Base-by-base conservation (phyloP, 805 yeast species). In the Candida ulmi region DNA sequence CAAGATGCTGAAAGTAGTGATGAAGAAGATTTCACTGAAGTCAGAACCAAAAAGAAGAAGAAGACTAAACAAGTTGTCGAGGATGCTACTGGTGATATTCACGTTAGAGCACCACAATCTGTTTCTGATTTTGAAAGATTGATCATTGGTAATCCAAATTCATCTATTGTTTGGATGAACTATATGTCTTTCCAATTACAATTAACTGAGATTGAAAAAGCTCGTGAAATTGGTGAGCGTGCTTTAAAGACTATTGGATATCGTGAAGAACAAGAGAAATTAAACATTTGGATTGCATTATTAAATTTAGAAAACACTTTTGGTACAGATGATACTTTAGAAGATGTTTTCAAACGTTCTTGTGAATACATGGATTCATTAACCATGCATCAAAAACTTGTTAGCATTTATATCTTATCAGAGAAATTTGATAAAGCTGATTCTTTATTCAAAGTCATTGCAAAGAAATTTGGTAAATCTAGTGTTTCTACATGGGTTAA, bases 161-260 rank as follows among this genome's bases (percentile, higher is more conserved):
- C 96, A 3, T 91, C 99, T 1, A 76, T 90, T 27, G 64, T 88
- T 41, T 93, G 99, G 99, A 91, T 93, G 86, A 87, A 90, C 65
- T 93, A 85, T 65, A 93, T 93, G 96, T 90, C 98, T 4, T 93
- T 91, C 83, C 96, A 90, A 63, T 72, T 93, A 47, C 96, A 90
- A 62, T 71, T 91, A 46, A 85, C 96, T 68, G 99, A 93, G 62
- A 69, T 88, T 43, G 97, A 91, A 29, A 88, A 86, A 63, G 96
- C 97, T 9, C 79, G 99, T 52, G 95, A 87, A 60, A 78, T 93
- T 52, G 97, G 87, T 33, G 85, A 83, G 52, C 78, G 99, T 46
- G 99, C 98, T 3, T 72, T 93, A 57, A 86, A 86, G 66, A 82
- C 93, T 6, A 95, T 93, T 51, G 80, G 77, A 53, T 87, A 80